Conservation (phyloP, 2,329 filamentous ascomycete species). For the Diaporthe helianthi region DNA sequence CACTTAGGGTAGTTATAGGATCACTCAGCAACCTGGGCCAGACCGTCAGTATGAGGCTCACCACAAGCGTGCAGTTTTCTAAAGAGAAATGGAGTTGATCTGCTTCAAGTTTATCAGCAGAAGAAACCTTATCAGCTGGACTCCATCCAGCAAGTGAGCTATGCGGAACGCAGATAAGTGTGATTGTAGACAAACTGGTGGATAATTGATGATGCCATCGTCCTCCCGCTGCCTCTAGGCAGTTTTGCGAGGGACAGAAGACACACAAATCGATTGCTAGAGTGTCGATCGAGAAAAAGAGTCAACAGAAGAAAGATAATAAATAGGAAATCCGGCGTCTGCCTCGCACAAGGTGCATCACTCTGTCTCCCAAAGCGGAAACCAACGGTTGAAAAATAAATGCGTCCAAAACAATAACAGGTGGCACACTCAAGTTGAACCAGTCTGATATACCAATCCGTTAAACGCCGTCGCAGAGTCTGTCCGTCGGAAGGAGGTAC, state of each 20-base stretch:
- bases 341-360: slow-evolving; percentile 13
- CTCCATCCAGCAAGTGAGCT: neutral
- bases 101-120: too few relatives aligned
- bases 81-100: too few relatives aligned
- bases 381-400: neutral
- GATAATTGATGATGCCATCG: neutral
- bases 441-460: slow-evolving; percentile 1
- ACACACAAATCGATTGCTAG: slow-evolving; percentile 2
- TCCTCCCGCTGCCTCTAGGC: too few relatives aligned
- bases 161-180: too few relatives aligned
- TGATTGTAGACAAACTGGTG: neutral
- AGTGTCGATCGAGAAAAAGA: neutral
- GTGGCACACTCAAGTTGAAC: neutral
- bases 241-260: neutral
- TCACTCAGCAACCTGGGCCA: too few relatives aligned
- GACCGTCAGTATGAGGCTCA: too few relatives aligned
- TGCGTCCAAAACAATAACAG: neutral
- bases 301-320: slow-evolving; percentile 1
- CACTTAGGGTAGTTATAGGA: too few relatives aligned
- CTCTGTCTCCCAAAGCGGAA: neutral
- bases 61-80: too few relatives aligned
- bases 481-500: neutral
- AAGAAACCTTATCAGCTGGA: too few relatives aligned
- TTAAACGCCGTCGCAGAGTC: slow-evolving; percentile 27
- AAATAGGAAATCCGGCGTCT: slow-evolving; percentile 21